Evolutionary conservation across 257 asterid genomes (phyloP).

Genomic region (Solanum arcanum): DNA sequence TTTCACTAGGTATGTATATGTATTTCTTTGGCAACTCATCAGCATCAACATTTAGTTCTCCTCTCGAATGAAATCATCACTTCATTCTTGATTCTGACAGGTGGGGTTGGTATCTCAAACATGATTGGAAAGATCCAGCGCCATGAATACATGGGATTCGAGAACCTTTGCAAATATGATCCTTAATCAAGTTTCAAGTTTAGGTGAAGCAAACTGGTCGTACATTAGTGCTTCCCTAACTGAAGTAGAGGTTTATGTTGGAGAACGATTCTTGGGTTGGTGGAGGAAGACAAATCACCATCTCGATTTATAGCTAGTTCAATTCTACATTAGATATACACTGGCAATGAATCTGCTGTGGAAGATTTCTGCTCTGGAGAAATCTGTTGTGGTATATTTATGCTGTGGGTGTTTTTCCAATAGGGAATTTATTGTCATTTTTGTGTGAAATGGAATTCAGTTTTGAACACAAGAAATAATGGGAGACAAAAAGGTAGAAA

Average conservation of each 20-base stretch:
- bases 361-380: background rate
- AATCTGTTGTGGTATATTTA: background rate
- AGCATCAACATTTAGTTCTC: background rate
- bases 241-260: background rate
- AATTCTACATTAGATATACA: background rate
- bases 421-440: background rate
- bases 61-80: background rate
- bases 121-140: conserved; percentile 72
- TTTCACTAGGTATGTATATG: conserved; percentile 58
- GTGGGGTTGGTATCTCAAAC: conserved; percentile 90
- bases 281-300: background rate
- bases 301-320: background rate
- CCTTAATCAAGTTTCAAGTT: conserved; percentile 1
- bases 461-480: conserved; percentile 1
- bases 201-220: background rate
- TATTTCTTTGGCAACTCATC: background rate
- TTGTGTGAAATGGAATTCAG: background rate
- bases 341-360: background rate
- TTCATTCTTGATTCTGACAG: conserved; percentile 18
- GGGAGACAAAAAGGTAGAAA: background rate
- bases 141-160: conserved; percentile 89
- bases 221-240: background rate
- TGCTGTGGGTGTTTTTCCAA: background rate
- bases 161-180: conserved; percentile 74
- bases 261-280: background rate